A percentile compares a stretch with the other conserved stretches of the same genome.
Conservation (phyloP, 352 stramenopile species). For the Pythium myriotylum region DNA sequence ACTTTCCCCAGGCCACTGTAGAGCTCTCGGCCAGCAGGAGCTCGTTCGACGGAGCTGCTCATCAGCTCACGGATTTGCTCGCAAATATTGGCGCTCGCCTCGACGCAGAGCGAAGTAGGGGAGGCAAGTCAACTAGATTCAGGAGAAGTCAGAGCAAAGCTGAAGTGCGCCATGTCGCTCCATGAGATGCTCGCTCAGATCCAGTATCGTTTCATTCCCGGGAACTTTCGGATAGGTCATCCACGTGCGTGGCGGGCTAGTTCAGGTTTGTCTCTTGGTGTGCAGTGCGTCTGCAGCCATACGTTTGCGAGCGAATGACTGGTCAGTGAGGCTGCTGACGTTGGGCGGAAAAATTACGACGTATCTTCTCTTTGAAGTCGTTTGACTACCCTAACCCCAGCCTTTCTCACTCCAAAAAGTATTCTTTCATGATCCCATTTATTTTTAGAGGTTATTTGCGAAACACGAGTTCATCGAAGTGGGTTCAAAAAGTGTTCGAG, state of each 20-base stretch:
- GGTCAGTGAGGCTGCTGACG: conserved; percentile 11
- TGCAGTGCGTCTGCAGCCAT: conserved; percentile 11
- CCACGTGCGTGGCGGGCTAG: conserved; percentile 22
- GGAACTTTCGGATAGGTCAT: conserved; percentile 1
- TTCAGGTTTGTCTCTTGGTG: conserved; percentile 28
- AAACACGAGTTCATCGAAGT: neutral
- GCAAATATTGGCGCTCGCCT: too few relatives aligned
- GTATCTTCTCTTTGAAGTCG: conserved; percentile 21
- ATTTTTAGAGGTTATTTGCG: conserved; percentile 6
- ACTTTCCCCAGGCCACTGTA: neutral
- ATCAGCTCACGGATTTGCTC: too few relatives aligned
- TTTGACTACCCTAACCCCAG: conserved; percentile 8
- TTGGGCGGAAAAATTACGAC: conserved; percentile 2
- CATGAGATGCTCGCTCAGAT: conserved; percentile 14
- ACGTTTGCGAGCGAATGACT: conserved; percentile 18
- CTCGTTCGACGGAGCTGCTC: neutral
- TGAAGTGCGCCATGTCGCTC: conserved; percentile 18
- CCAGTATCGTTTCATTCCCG: conserved; percentile 20
- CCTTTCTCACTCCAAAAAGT: neutral
- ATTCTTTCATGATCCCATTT: conserved; percentile 5
- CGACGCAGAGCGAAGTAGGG: too few relatives aligned
- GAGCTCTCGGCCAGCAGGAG: neutral
- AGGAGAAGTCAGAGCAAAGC: neutral
- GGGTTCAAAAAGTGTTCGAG: neutral
- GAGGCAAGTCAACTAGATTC: too few relatives aligned